phyloP scores from a whole-genome alignment of 371 early-diverging fungal species.

The Lichtheimia hyalospora region DNA sequence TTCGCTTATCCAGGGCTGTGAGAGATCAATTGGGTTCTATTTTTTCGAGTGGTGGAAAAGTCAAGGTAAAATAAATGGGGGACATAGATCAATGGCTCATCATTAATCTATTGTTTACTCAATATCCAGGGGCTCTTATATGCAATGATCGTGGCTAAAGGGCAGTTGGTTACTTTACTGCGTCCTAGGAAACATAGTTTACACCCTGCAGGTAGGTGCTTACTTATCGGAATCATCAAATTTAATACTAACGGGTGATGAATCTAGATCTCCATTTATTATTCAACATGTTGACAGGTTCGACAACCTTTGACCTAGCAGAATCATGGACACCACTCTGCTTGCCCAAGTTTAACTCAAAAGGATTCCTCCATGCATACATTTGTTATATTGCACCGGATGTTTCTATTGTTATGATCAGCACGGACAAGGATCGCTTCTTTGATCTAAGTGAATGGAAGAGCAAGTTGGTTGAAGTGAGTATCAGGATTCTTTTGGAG shows the following conservation, averaged over 20 bases:
- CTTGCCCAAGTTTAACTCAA: conserved; percentile 86
- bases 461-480: conserved; percentile 60
- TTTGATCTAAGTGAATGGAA: conserved; percentile 78
- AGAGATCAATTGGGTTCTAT: conserved; percentile 67
- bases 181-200: conserved; percentile 77
- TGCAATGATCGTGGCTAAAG: conserved; percentile 77
- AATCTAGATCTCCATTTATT: conserved; percentile 78
- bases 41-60: conserved; percentile 53
- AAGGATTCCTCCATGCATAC: conserved; percentile 88
- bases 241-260: too few relatives aligned
- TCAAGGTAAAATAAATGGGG: conserved; percentile 39
- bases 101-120: neutral
- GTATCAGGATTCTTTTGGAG: neutral
- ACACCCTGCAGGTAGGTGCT: conserved; percentile 64
- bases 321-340: conserved; percentile 97
- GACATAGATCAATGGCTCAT: neutral
- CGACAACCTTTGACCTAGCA: conserved; percentile 69
- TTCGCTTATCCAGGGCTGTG: conserved; percentile 65
- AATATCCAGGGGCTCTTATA: conserved; percentile 61
- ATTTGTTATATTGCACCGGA: conserved; percentile 76
- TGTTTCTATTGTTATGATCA: conserved; percentile 75
- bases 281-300: conserved; percentile 80
- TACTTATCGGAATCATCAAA: too few relatives aligned
- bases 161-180: conserved; percentile 73
- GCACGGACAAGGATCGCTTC: conserved; percentile 82